Percentiles rank a stretch among this genome's conserved stretches.
phyloP scores from a whole-genome alignment of 116 monocot species.

The Trichopus zeylanicus region DNA sequence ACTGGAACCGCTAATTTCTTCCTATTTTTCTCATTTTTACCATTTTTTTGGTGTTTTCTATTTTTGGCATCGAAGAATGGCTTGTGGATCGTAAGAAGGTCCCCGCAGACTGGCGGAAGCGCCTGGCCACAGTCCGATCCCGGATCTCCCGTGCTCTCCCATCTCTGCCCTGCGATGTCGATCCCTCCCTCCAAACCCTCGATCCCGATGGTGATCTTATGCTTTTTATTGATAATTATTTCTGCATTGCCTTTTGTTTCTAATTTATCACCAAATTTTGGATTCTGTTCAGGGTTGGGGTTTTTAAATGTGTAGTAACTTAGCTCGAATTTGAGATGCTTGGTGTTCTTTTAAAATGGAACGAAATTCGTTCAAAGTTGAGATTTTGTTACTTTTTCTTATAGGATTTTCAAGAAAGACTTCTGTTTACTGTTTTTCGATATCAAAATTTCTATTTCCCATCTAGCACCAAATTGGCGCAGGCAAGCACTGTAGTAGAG shows the following conservation, averaged over 20 bases:
- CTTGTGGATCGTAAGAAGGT: slow-evolving; percentile 69
- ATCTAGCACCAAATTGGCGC: no score
- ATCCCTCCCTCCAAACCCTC: slow-evolving; percentile 52
- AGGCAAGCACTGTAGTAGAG: no score
- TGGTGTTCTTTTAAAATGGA: no score
- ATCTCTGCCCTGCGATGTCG: slow-evolving; percentile 39
- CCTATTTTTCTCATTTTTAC: not conserved
- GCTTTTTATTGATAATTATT: not conserved
- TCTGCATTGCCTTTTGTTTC: not conserved
- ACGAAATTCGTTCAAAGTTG: no score
- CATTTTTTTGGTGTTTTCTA: not conserved
- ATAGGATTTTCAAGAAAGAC: no score
- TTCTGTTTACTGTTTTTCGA: no score
- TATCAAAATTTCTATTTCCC: no score
- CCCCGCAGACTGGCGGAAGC: slow-evolving; percentile 66
- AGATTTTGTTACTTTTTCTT: no score
- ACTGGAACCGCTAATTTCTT: not conserved
- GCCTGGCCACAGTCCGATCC: slow-evolving; percentile 23
- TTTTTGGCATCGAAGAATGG: slow-evolving; percentile 44
- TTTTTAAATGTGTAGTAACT: no score
- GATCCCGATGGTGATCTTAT: slow-evolving; percentile 42
- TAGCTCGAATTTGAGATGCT: no score
- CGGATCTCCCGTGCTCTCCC: slow-evolving; percentile 37
- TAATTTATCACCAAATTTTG: not conserved
- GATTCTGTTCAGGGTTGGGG: no score